Evolutionary conservation across 169 alveolate species (phyloP).

Genomic region (Pseudocohnilembus persalinus): DNA sequence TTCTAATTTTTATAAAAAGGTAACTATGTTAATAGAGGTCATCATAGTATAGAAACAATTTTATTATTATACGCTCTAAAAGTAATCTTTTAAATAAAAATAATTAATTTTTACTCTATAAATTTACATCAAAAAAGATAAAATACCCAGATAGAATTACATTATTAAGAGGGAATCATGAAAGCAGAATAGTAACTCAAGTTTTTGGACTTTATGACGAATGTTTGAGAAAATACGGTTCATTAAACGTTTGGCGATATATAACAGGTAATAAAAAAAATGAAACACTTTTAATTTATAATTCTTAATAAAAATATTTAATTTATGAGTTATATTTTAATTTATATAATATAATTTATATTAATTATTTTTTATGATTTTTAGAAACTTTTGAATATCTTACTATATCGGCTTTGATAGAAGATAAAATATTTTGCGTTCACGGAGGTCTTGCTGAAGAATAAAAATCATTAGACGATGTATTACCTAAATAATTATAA

Average conservation of each 20-base stretch:
- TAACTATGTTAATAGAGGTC: slow-evolving; percentile 84
- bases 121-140: slow-evolving; percentile 30
- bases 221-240: slow-evolving; percentile 76
- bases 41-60: slow-evolving; percentile 77
- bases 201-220: slow-evolving; percentile 88
- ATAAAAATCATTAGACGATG: slow-evolving; percentile 83
- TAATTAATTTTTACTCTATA: too few species aligned
- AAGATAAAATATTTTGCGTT: slow-evolving; percentile 76
- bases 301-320: too few species aligned
- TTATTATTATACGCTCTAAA: slow-evolving; percentile 70
- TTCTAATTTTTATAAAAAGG: slow-evolving; percentile 81
- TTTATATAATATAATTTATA: too few species aligned
- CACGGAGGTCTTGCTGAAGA: slow-evolving; percentile 87
- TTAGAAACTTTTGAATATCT: slow-evolving; percentile 81
- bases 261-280: slow-evolving; percentile 86
- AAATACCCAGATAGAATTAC: slow-evolving; percentile 78
- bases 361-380: too few species aligned
- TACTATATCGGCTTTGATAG: slow-evolving; percentile 79
- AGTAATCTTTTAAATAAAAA: slow-evolving; percentile 53
- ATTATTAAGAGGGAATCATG: slow-evolving; percentile 86
- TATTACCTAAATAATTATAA: neutral
- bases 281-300: too few species aligned
- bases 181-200: slow-evolving; percentile 67
- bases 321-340: too few species aligned
- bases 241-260: slow-evolving; percentile 77